Base-by-base conservation (phyloP, 148 eudicot genomes). In the Fagopyrum homotropicum region DNA sequence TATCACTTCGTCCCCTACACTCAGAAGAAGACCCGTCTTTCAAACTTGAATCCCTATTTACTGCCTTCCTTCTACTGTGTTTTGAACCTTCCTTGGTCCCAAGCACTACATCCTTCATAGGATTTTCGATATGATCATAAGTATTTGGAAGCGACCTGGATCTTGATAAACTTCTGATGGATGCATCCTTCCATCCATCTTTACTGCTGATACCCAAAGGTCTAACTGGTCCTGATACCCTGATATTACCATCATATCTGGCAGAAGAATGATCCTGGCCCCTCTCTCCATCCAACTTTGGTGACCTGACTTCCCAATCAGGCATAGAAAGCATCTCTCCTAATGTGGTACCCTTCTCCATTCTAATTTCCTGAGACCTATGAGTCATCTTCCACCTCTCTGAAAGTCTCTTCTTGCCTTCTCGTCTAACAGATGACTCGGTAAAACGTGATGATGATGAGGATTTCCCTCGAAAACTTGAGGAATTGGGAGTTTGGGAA, bases 311-410 rank as follows among this genome's bases (percentile, higher is more conserved):
- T 12, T 81, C 90, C 45, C 71, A 72, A 75, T 86, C 93, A 19
- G 88, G 88, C 52, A 80, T 59, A 47, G 89, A 81, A 80, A 93
- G 98, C 98, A 93, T 91, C 77, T 93, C 97, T 69, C 88, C 90
- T n/a, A 93, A 77, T 10, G 97, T 93, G 79, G 86, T 87, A 69
- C 90, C 83, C 77, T 83, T 89, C 46, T 80, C 78, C 45, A 79
- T 22, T 72, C 84, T 87, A 70, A 77, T 64, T 79, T 83, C 86
- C 66, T 83, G 84, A 79, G 85, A 80, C 77, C 80, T 85, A 61
- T 86, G 85, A 70, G 90, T 84, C 85, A 85, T 83, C 70, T 82
- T 89, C 99, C 99, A 96, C 84, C 99, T 88, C 82, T 86, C 88
- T 68, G 97, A 92, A 49, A 96, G 82, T 76, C 91, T 88, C 84